These are phyloP conservation scores for Colletotrichum nymphaeae DNA, from an alignment of 2,329 filamentous ascomycete genomes.

Conservation along the genomic window DNA sequence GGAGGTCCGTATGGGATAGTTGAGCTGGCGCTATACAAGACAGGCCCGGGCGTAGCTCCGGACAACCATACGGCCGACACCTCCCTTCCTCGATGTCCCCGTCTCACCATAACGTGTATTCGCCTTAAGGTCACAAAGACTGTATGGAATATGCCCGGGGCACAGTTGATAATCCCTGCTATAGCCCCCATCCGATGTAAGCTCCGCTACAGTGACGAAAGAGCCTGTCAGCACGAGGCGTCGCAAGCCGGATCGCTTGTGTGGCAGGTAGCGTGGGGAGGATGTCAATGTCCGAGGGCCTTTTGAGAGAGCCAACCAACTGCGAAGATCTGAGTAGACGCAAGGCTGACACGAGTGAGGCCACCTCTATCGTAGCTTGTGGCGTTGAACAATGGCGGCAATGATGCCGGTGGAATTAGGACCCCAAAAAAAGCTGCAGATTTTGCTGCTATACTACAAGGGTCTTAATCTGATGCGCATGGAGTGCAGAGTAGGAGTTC, in stretches of 20 bases:
- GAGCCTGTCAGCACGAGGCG: neutral
- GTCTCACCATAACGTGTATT: neutral
- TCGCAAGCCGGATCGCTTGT: neutral
- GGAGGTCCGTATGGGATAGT: neutral
- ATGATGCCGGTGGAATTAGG: neutral
- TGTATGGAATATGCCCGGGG: neutral
- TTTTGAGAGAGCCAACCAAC: neutral
- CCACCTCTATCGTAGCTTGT: neutral
- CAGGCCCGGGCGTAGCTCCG: neutral
- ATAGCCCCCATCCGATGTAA: neutral
- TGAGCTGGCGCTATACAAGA: too few species aligned
- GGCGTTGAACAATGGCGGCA: neutral
- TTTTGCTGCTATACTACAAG: neutral
- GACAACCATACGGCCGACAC: neutral
- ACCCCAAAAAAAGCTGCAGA: neutral
- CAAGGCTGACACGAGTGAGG: neutral
- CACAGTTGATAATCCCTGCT: neutral
- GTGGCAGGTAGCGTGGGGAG: neutral
- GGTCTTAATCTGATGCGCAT: neutral
- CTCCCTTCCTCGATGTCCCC: neutral
- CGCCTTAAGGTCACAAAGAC: too few species aligned
- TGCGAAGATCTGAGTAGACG: neutral
- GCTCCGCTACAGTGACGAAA: neutral
- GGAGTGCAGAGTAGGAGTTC: neutral
- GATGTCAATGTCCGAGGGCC: neutral